Percentiles rank a stretch among this genome's conserved stretches.
These are phyloP conservation scores for Anthostomella pinea DNA, from an alignment of 2,329 filamentous ascomycete species.

Conservation along the genomic window DNA sequence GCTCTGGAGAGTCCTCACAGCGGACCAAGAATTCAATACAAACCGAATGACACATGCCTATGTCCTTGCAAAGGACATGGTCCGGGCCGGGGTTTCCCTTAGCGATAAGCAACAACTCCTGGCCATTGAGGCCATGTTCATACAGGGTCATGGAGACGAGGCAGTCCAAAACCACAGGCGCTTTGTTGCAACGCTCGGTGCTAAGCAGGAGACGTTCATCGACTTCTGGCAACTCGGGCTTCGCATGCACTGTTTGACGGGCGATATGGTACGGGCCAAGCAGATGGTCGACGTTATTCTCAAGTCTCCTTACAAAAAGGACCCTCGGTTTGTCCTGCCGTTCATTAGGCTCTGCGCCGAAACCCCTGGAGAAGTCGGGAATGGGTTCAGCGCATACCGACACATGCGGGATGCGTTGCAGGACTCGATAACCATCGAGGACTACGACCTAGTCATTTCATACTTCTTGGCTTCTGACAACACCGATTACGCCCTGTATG, in stretches of 20 bases:
- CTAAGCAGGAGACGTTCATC: constrained; percentile 44
- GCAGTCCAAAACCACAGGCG: constrained; percentile 65
- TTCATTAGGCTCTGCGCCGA: constrained; percentile 67
- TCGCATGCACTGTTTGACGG: constrained; percentile 58
- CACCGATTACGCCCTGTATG: constrained; percentile 65
- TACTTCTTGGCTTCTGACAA: constrained; percentile 66
- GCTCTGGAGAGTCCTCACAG: constrained; percentile 62
- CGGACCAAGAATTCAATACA: constrained; percentile 46
- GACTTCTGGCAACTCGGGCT: constrained; percentile 65
- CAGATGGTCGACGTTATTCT: constrained; percentile 54
- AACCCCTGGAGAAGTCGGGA: constrained; percentile 45
- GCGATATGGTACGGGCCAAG: constrained; percentile 58
- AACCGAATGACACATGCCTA: constrained; percentile 61
- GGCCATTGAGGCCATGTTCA: constrained; percentile 66
- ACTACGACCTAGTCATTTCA: constrained; percentile 73
- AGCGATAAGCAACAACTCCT: constrained; percentile 58
- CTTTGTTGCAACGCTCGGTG: constrained; percentile 51
- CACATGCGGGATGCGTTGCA: constrained; percentile 61
- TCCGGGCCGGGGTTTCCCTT: constrained; percentile 53
- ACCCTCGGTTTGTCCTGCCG: constrained; percentile 59
- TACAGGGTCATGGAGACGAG: constrained; percentile 56
- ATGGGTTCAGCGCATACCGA: constrained; percentile 67
- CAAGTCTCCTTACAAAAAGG: constrained; percentile 39
- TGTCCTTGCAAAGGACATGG: constrained; percentile 64
- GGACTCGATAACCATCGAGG: constrained; percentile 61